Evolutionary conservation across 257 asterid species (phyloP), one percentile per base, ranked within the genome.

Genomic region (Solanum appendiculatum): DNA sequence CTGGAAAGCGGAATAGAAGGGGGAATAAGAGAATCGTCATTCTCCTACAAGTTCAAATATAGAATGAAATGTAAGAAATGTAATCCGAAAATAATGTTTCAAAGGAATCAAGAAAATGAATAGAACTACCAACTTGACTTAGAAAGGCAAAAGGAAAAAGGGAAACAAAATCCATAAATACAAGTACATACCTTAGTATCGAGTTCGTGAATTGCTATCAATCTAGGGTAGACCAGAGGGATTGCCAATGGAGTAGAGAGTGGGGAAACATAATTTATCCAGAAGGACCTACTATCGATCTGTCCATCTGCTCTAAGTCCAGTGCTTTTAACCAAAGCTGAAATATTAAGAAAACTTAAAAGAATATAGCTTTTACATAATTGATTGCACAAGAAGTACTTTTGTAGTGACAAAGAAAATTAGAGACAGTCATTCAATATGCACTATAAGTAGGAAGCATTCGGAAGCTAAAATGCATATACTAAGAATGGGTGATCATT

Each of bases 221-320:
- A 91, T 90, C 99, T 93, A 63, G 99, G 99, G 89, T 94, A 97
- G 75, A 97, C 99, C 88, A 95, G 92, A 21, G 99, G 98, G 87
- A 97, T 94, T 85, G 94, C 97, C 91, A 95, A 90, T 86, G 98
- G 93, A 86, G 95, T 90, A 40, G 99, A 94, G 87, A 97, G 94
- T 56, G 96, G 92, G 81, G 95, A 93, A 86, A 95, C 98, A 69
- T 96, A 90, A 92, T 92, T 95, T 86, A 94, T 94, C 99, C 99
- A 97, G 87, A 89, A 94, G 89, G 99, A 95, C 91, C 97, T 93
- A 89, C 95, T 98, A 85, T 97, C 99, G 54, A 96, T 88, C 87
- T 97, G 94, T 63, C 96, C 98, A 88, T 96, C 99, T 46, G 97
- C 89, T 87, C 98, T 93, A 87, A 97, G 91, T 87, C 98, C 99